Conservation (phyloP, 2,329 filamentous ascomycete species). For the Stenocarpella maydis region DNA sequence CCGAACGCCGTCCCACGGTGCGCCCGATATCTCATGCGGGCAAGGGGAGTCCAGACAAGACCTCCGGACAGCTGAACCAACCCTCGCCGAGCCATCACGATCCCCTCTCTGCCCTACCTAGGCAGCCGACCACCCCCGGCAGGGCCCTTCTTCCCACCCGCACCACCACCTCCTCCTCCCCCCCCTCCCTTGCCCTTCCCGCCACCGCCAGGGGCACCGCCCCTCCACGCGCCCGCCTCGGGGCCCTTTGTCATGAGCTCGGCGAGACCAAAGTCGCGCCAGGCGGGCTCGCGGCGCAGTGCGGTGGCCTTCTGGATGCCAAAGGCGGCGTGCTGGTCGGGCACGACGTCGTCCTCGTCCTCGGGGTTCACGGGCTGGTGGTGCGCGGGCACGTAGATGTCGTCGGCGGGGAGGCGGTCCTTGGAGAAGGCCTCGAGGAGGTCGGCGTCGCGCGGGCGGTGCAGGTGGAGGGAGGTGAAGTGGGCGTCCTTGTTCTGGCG, state of each 20-base stretch:
- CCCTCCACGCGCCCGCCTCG: slow-evolving; percentile 35
- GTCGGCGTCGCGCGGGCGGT: slow-evolving; percentile 75
- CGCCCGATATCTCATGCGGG: no score
- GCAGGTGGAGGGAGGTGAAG: slow-evolving; percentile 80
- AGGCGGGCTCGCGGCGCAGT: slow-evolving; percentile 73
- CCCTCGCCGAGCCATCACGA: background rate
- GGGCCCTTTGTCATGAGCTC: slow-evolving; percentile 74
- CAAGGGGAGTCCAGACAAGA: background rate
- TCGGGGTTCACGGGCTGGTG: slow-evolving; percentile 86
- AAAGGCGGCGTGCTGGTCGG: slow-evolving; percentile 87
- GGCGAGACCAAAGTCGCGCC: slow-evolving; percentile 80
- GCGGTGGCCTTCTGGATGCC: slow-evolving; percentile 85
- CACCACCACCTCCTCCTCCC: slow-evolving; percentile 19
- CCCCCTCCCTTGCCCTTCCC: slow-evolving; percentile 25
- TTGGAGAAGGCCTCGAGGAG: slow-evolving; percentile 81
- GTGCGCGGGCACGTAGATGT: slow-evolving; percentile 82
- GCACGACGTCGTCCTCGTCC: slow-evolving; percentile 88
- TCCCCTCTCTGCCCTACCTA: background rate
- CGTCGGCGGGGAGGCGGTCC: slow-evolving; percentile 76
- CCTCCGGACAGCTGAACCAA: background rate
- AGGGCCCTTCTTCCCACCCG: slow-evolving; percentile 15
- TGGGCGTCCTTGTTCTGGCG: slow-evolving; percentile 73
- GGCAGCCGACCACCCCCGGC: slow-evolving; percentile 4
- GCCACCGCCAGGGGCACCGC: slow-evolving; percentile 34
- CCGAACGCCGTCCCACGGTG: background rate